Evolutionary conservation across 495 filamentous ascomycete genomes (phyloP).

Genomic region (Penicillium argentinense): DNA sequence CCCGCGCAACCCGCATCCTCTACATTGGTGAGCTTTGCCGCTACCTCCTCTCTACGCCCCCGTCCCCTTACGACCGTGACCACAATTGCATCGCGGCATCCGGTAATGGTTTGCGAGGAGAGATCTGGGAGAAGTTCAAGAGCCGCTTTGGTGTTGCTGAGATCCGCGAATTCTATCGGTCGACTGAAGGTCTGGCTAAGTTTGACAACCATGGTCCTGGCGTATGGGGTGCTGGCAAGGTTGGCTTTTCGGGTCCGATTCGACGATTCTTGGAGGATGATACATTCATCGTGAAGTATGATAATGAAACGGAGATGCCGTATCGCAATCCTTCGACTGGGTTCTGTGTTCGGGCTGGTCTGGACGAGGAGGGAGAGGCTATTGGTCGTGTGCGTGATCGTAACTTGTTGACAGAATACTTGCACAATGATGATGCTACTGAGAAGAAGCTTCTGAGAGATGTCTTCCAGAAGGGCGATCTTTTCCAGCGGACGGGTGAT

Average conservation of each 20-base stretch:
- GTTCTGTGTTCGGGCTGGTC: slow-evolving; percentile 60
- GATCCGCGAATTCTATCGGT: slow-evolving; percentile 86
- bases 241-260: slow-evolving; percentile 73
- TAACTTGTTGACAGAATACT: slow-evolving; percentile 77
- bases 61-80: slow-evolving; percentile 69
- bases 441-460: slow-evolving; percentile 74
- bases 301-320: slow-evolving; percentile 69
- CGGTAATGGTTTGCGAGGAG: slow-evolving; percentile 87
- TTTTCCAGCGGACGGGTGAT: slow-evolving; percentile 85
- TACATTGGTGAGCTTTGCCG: slow-evolving; percentile 95
- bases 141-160: slow-evolving; percentile 77
- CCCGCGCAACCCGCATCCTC: slow-evolving; percentile 78
- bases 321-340: slow-evolving; percentile 68
- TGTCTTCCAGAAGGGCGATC: slow-evolving; percentile 78
- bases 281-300: slow-evolving; percentile 64
- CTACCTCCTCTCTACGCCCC: slow-evolving; percentile 78
- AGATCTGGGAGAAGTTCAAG: slow-evolving; percentile 88
- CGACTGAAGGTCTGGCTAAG: slow-evolving; percentile 75
- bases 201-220: slow-evolving; percentile 76
- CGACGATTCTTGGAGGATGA: slow-evolving; percentile 55
- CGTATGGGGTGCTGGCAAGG: slow-evolving; percentile 70
- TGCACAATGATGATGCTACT: slow-evolving; percentile 70
- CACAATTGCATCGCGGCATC: slow-evolving; percentile 75
- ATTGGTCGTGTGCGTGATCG: slow-evolving; percentile 65
- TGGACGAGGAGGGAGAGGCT: slow-evolving; percentile 76